These are phyloP conservation scores for Phytophthora litchii DNA, from an alignment of 352 stramenopile genomes.

Conservation along the genomic window DNA sequence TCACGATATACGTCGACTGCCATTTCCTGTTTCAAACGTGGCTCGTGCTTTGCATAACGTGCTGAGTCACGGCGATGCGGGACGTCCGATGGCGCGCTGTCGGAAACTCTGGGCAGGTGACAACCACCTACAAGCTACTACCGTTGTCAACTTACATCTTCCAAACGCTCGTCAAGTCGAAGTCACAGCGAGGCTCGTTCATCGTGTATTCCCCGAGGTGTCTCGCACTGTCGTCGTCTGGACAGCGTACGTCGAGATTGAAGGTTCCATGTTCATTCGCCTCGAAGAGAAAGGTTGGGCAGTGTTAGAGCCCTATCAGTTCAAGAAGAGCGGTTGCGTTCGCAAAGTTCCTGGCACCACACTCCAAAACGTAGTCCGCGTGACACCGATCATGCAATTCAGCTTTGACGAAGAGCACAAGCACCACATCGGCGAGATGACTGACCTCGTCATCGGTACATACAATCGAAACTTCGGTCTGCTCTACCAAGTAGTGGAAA, in stretches of 20 bases:
- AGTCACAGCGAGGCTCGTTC: slow-evolving; percentile 18
- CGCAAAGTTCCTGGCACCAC: not conserved
- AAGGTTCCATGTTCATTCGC: slow-evolving; percentile 35
- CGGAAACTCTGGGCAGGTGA: slow-evolving; percentile 11
- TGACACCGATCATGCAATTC: slow-evolving; percentile 19
- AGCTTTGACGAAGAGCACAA: slow-evolving; percentile 15
- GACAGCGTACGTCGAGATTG: slow-evolving; percentile 36
- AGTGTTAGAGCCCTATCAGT: not conserved
- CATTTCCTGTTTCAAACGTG: slow-evolving; percentile 22
- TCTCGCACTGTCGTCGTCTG: slow-evolving; percentile 24
- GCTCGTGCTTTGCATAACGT: slow-evolving; percentile 6
- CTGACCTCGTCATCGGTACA: slow-evolving; percentile 18
- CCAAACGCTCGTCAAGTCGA: slow-evolving; percentile 8
- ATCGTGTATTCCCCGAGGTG: slow-evolving; percentile 16
- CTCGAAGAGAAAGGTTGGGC: slow-evolving; percentile 41
- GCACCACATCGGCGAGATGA: slow-evolving; percentile 15
- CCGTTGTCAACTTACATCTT: slow-evolving; percentile 14
- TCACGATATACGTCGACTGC: slow-evolving; percentile 14
- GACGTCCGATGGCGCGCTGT: slow-evolving; percentile 2
- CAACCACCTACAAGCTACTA: slow-evolving; percentile 19
- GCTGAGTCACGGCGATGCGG: slow-evolving; percentile 10
- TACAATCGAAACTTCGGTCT: slow-evolving; percentile 25
- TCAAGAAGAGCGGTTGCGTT: not conserved
- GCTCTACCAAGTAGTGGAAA: slow-evolving; percentile 25
- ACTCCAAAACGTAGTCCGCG: slow-evolving; percentile 7